Percentiles rank a stretch among this genome's conserved stretches.
These are phyloP conservation scores for Salix arbutifolia DNA, from an alignment of 345 rosid genomes.

Conservation along the genomic window DNA sequence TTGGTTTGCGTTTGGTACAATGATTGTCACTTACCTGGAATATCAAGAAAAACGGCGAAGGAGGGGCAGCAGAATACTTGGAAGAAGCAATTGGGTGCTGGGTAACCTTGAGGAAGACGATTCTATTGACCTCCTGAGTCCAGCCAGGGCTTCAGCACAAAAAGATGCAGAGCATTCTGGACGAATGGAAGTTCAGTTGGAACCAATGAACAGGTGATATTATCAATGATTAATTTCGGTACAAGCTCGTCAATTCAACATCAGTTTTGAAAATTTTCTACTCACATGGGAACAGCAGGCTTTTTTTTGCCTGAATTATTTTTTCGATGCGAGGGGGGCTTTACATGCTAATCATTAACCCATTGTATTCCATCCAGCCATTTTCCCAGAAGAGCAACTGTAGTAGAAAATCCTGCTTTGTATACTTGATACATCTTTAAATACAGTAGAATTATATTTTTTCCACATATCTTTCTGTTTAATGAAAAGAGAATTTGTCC, in stretches of 20 bases:
- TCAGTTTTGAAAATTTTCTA: conserved; percentile 20
- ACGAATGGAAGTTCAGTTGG: conserved; percentile 86
- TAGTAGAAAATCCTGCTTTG: conserved; percentile 26
- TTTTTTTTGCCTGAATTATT: conserved; percentile 11
- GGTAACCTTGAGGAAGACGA: conserved; percentile 83
- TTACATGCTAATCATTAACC: neutral
- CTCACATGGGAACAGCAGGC: conserved; percentile 11
- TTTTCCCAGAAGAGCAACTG: conserved; percentile 11
- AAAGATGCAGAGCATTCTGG: conserved; percentile 40
- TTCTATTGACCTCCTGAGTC: conserved; percentile 61
- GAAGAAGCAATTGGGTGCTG: conserved; percentile 76
- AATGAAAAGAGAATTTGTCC: neutral
- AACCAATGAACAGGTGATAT: conserved; percentile 65
- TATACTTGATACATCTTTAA: conserved; percentile 34
- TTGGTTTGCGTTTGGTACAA: conserved; percentile 57
- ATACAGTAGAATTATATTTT: conserved; percentile 24
- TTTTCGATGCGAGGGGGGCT: conserved; percentile 14
- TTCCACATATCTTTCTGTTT: neutral
- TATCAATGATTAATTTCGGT: conserved; percentile 6
- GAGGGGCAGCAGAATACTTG: conserved; percentile 42
- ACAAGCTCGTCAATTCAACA: conserved; percentile 6
- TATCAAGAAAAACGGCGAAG: conserved; percentile 41
- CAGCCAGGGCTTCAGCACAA: conserved; percentile 38
- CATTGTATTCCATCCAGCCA: conserved; percentile 9
- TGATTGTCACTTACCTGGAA: conserved; percentile 63